phyloP scores from a whole-genome alignment of 2,329 filamentous ascomycete species.

The Cercospora sp. region DNA sequence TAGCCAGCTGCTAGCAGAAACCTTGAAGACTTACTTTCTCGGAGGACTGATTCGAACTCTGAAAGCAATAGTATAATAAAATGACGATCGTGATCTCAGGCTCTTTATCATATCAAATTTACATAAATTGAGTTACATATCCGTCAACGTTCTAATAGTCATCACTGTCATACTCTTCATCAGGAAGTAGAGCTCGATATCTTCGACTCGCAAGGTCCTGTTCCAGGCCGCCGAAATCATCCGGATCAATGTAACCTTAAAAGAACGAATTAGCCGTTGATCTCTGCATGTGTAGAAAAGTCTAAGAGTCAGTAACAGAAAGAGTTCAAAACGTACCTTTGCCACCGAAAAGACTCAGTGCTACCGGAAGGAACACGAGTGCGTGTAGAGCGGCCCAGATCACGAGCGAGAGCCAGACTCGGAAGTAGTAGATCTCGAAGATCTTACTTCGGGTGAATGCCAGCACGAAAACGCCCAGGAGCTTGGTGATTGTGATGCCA shows the following conservation, averaged over 20 bases:
- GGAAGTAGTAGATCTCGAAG: constrained; percentile 99
- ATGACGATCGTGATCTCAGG: not conserved
- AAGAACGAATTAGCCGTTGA: not conserved
- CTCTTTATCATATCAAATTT: not conserved
- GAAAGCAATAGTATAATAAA: not conserved
- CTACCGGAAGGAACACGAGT: constrained; percentile 86
- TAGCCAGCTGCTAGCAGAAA: not conserved
- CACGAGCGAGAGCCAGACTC: constrained; percentile 91
- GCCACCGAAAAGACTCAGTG: constrained; percentile 80
- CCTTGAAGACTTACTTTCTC: not conserved
- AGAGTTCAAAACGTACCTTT: constrained; percentile 53
- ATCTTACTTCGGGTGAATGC: constrained; percentile 97
- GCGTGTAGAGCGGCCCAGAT: constrained; percentile 86
- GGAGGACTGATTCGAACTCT: not conserved
- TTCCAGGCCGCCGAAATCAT: constrained; percentile 83
- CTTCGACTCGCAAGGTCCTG: constrained; percentile 80
- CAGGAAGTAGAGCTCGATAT: constrained; percentile 74
- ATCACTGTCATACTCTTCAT: constrained; percentile 76
- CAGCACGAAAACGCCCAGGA: constrained; percentile 85
- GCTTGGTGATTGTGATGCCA: constrained; percentile 93
- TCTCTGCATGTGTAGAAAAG: not conserved
- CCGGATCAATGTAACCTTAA: constrained; percentile 79
- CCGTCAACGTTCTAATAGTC: constrained; percentile 46
- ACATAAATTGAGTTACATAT: not conserved
- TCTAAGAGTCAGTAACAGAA: not conserved